Percentiles rank a stretch among this genome's conserved stretches.
These are phyloP conservation scores for Xylaria grammica DNA, from an alignment of 495 filamentous ascomycete genomes.

Conservation along the genomic window DNA sequence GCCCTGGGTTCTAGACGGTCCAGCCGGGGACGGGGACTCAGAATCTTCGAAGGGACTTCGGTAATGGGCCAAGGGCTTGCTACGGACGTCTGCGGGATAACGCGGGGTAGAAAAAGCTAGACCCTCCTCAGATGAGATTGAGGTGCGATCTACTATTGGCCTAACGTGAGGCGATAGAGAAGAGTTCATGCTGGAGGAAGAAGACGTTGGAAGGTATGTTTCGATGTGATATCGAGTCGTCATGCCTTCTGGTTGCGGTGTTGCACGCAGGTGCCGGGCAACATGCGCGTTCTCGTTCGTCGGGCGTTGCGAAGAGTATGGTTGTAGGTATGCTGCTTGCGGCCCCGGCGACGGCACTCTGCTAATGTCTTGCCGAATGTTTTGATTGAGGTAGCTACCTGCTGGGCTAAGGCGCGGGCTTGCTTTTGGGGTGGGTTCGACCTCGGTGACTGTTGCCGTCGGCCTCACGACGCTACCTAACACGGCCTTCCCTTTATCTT, in stretches of 20 bases:
- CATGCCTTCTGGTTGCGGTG: conserved; percentile 21
- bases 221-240: conserved; percentile 26
- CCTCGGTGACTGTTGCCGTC: conserved; percentile 24
- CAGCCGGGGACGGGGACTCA: background rate
- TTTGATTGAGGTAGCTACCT: conserved; percentile 29
- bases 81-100: conserved; percentile 29
- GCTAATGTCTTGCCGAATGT: conserved; percentile 23
- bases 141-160: conserved; percentile 31
- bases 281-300: conserved; percentile 17
- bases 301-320: conserved; percentile 24
- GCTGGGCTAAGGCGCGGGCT: conserved; percentile 37
- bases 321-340: conserved; percentile 31
- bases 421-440: conserved; percentile 32
- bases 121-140: conserved; percentile 37
- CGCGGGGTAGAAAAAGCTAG: conserved; percentile 22
- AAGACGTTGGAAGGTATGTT: conserved; percentile 36
- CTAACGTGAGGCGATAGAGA: conserved; percentile 30
- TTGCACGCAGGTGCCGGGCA: conserved; percentile 14
- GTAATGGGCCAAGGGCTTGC: conserved; percentile 15
- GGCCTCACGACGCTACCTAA: conserved; percentile 17
- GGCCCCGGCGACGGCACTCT: conserved; percentile 24
- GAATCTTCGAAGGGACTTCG: conserved; percentile 21
- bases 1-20: conserved; percentile 4
- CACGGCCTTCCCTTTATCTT: conserved; percentile 30
- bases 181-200: conserved; percentile 28